Percentiles rank a stretch among this genome's conserved stretches.
Conservation (phyloP, 2,329 filamentous ascomycete species). For the Aspergillus unguis region DNA sequence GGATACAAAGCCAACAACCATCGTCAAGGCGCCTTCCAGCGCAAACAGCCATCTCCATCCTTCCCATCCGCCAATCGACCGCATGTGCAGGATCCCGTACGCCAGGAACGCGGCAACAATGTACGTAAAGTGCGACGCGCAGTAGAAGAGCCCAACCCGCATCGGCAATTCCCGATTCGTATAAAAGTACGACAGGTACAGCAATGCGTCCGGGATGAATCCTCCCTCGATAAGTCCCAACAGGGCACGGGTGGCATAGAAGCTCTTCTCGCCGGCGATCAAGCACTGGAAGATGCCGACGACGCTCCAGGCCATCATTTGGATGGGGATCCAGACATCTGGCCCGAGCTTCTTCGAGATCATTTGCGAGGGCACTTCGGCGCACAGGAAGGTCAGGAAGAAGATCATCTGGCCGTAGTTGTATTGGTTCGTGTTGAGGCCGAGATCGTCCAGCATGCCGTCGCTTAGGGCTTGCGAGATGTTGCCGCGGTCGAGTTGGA, state of each 20-base stretch:
- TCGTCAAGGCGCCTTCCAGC: conserved; percentile 47
- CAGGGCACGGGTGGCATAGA: conserved; percentile 31
- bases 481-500: conserved; percentile 30
- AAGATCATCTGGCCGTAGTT: conserved; percentile 33
- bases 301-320: conserved; percentile 18
- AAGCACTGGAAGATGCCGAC: conserved; percentile 24
- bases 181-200: conserved; percentile 65
- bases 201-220: conserved; percentile 46
- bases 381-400: conserved; percentile 27
- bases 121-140: conserved; percentile 51
- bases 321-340: conserved; percentile 29
- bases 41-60: conserved; percentile 46
- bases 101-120: conserved; percentile 50
- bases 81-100: conserved; percentile 43
- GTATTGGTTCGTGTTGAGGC: conserved; percentile 28
- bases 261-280: conserved; percentile 25
- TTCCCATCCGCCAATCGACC: conserved; percentile 33
- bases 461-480: conserved; percentile 25
- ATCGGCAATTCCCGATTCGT: conserved; percentile 66
- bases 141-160: conserved; percentile 69
- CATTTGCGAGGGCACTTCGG: conserved; percentile 33
- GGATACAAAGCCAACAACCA: conserved; percentile 54
- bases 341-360: conserved; percentile 29
- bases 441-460: conserved; percentile 26
- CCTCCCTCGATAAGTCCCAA: conserved; percentile 51